These are phyloP conservation scores for Phytophthora parvispora DNA, from an alignment of 352 stramenopile species.

Conservation along the genomic window DNA sequence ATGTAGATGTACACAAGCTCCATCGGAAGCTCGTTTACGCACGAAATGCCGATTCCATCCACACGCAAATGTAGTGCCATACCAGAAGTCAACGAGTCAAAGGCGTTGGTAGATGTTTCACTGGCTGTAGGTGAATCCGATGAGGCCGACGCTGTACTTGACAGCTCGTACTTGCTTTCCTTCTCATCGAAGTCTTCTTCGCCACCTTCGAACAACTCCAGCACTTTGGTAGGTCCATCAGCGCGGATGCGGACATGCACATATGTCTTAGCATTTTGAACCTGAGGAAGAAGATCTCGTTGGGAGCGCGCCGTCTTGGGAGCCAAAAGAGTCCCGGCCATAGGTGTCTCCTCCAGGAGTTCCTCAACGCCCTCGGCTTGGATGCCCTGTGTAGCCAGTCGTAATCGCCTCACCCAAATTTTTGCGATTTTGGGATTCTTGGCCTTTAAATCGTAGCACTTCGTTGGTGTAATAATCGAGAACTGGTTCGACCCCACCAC, in stretches of 20 bases:
- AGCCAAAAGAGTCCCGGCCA: slow-evolving; percentile 27
- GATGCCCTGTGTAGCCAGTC: slow-evolving; percentile 63
- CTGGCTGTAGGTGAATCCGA: slow-evolving; percentile 78
- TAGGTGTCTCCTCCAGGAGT: slow-evolving; percentile 40
- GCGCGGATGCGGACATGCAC: slow-evolving; percentile 87
- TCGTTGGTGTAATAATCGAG: slow-evolving; percentile 88
- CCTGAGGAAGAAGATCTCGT: slow-evolving; percentile 46
- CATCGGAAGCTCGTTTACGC: slow-evolving; percentile 88
- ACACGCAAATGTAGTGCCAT: slow-evolving; percentile 78
- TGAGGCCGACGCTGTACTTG: slow-evolving; percentile 66
- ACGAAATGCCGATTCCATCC: slow-evolving; percentile 87
- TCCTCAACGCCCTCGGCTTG: slow-evolving; percentile 21
- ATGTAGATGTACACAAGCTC: slow-evolving; percentile 91
- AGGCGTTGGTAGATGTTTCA: slow-evolving; percentile 80
- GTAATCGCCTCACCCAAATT: slow-evolving; percentile 75
- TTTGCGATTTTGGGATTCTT: slow-evolving; percentile 79
- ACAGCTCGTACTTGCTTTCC: slow-evolving; percentile 83
- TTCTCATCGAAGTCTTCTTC: slow-evolving; percentile 90
- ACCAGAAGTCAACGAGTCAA: slow-evolving; percentile 74
- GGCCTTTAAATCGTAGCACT: slow-evolving; percentile 89
- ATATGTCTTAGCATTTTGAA: slow-evolving; percentile 89
- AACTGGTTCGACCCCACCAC: slow-evolving; percentile 79
- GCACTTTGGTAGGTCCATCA: slow-evolving; percentile 91
- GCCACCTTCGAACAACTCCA: slow-evolving; percentile 92
- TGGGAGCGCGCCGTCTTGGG: slow-evolving; percentile 44